Conservation (phyloP, 2,329 filamentous ascomycete genomes). For the Nothophaeocryptopus gaeumannii region DNA sequence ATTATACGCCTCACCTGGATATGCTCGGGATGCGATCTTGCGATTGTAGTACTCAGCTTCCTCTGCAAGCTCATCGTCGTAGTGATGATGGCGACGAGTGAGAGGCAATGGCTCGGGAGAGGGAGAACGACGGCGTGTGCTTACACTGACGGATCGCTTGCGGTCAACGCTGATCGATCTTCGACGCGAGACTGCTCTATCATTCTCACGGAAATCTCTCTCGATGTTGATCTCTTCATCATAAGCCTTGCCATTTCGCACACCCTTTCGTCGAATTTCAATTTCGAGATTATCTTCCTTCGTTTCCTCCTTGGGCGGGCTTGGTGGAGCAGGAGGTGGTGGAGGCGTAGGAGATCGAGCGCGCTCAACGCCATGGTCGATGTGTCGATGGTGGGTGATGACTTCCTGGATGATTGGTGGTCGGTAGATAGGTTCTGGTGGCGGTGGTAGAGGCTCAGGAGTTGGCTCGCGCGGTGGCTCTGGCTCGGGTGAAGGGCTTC, state of each 20-base stretch:
- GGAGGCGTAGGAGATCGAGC: conserved; percentile 46
- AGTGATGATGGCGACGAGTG: conserved; percentile 44
- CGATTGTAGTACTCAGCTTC: conserved; percentile 64
- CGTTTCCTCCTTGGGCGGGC: conserved; percentile 26
- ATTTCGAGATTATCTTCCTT: conserved; percentile 55
- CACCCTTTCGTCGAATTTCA: conserved; percentile 52
- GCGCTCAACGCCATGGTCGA: conserved; percentile 67
- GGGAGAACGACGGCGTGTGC: conserved; percentile 39
- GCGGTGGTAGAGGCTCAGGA: conserved; percentile 48
- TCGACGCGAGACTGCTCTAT: conserved; percentile 28
- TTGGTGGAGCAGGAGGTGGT: conserved; percentile 46
- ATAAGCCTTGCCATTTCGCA: conserved; percentile 46
- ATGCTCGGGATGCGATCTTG: conserved; percentile 65
- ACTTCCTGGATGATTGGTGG: conserved; percentile 84
- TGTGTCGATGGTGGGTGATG: conserved; percentile 82
- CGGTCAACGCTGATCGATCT: conserved; percentile 31
- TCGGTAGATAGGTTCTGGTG: conserved; percentile 62
- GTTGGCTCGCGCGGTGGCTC: conserved; percentile 49
- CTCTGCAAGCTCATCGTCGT: conserved; percentile 50
- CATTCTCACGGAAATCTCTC: conserved; percentile 48
- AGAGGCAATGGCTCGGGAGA: conserved; percentile 22
- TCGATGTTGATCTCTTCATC: conserved; percentile 69
- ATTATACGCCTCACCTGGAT: conserved; percentile 69
- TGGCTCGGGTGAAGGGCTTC: conserved; percentile 33
- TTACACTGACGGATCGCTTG: conserved; percentile 24